Evolutionary conservation across 2,329 filamentous ascomycete genomes (phyloP).

Genomic region (Triangularia verruculosa): DNA sequence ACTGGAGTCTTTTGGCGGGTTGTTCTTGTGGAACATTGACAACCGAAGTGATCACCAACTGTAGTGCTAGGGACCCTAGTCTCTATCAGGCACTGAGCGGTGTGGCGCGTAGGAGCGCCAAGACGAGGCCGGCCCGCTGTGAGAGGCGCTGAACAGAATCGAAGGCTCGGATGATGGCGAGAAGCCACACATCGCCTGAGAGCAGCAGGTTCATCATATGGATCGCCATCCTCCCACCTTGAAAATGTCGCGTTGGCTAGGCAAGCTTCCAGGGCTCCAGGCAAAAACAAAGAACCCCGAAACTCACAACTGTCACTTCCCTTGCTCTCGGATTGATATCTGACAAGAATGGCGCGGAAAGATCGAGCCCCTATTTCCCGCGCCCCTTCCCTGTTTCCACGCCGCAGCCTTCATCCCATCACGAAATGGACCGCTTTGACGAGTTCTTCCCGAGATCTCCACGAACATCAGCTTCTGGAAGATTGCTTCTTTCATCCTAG

Average conservation of each 20-base stretch:
- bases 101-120: constrained; percentile 2
- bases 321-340: not conserved
- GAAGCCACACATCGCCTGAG: not conserved
- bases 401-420: constrained; percentile 9
- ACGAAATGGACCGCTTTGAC: not conserved
- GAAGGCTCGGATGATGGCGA: not conserved
- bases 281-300: not conserved
- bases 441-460: not conserved
- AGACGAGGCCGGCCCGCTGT: constrained; percentile 5
- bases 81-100: constrained; percentile 1
- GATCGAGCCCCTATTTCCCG: constrained; percentile 3
- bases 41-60: constrained; percentile 2
- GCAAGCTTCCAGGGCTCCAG: not conserved
- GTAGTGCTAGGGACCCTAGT: constrained; percentile 2
- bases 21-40: constrained; percentile 1
- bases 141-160: constrained; percentile 3
- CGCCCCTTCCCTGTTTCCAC: constrained; percentile 4
- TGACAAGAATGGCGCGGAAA: not conserved
- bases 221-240: constrained; percentile 4
- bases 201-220: not conserved
- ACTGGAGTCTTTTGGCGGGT: not conserved
- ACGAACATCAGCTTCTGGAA: constrained; percentile 21
- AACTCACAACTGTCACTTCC: not conserved
- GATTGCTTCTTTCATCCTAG: constrained; percentile 21
- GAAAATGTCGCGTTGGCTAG: not conserved